Evolutionary conservation across 768 basidiomycete genomes (phyloP), one percentile per base, ranked within the genome.

Genomic region (Mycena maculata): DNA sequence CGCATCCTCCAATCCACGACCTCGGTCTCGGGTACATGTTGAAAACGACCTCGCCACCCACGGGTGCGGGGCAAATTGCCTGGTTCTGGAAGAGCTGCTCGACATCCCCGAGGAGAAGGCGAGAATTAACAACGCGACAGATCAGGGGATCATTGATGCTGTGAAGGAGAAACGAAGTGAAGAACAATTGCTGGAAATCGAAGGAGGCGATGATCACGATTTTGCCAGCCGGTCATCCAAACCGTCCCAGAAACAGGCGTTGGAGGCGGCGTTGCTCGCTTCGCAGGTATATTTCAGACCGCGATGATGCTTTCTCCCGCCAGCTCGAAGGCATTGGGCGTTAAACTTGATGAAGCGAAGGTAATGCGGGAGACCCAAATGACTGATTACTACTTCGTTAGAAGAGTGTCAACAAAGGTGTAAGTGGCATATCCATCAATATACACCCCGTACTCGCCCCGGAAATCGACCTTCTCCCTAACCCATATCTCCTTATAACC

Each of bases 331-430:
- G 22, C 12, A 33, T 48, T 56, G 36, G 54, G 36, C 50, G 50
- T 52, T 28, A 47, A 16, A 23, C 45, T 52, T 5, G 50, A 52
- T 20, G 50, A 52, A 13, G 20, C 31, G 3, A 52, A 52, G n/a
- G 31, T 28, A 30, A 41, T 39, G 38, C 38, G 22, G 15, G 54
- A 55, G 2, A 55, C 38, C 8, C 54, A 55, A 33, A 41, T 55
- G 54, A 55, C 54, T 28, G 54, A 55, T 28, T 55, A 55, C 36
- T 55, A n/a, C n/a, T n/a, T 55, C 39, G 12, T 10, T 42, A 38
- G 54, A n/a, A 55, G 39, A 25, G 23, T 38, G 7, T 6, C 54
- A 38, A 25, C 7, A n/a, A 55, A 39, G 4, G 33, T 4, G 25
- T 55, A 55, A 41, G 25, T 57, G 18, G 30, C 18, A 7, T 52